phyloP scores from a whole-genome alignment of 2,329 filamentous ascomycete species.

The Alternaria alternata region DNA sequence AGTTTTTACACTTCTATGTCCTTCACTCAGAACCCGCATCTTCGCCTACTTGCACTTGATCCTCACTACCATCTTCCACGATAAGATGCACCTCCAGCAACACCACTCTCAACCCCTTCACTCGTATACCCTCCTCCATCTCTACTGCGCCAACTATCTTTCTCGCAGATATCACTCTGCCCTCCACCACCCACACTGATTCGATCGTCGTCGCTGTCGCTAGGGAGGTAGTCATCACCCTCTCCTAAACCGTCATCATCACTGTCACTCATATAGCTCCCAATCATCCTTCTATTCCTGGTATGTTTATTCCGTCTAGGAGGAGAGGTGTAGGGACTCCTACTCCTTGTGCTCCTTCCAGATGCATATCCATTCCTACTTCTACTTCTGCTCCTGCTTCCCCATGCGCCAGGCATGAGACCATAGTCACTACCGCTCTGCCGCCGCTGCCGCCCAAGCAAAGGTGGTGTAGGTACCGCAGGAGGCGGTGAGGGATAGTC shows the following conservation, averaged over 20 bases:
- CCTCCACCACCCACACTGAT: neutral
- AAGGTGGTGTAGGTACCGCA: neutral
- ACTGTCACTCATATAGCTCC: neutral
- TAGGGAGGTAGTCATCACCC: slow-evolving; percentile 5
- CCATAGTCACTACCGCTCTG: neutral
- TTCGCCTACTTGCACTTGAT: neutral
- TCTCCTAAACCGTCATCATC: slow-evolving; percentile 12
- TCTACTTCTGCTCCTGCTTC: neutral
- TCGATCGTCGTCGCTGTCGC: slow-evolving; percentile 1
- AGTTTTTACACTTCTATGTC: neutral
- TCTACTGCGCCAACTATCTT: neutral
- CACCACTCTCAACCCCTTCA: neutral
- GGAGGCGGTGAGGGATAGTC: neutral
- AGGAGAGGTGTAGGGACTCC: neutral
- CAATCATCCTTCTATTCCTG: neutral
- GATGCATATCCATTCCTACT: neutral
- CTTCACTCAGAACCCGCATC: neutral
- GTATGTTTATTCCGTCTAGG: neutral
- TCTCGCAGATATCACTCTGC: neutral
- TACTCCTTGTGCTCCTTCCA: neutral
- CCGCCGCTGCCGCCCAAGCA: neutral
- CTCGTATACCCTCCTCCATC: slow-evolving; percentile 4
- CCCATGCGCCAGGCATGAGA: neutral
- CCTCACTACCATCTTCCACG: neutral
- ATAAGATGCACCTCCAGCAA: neutral